phyloP scores from a whole-genome alignment of 495 filamentous ascomycete species.

The Pyrenula massariospora region DNA sequence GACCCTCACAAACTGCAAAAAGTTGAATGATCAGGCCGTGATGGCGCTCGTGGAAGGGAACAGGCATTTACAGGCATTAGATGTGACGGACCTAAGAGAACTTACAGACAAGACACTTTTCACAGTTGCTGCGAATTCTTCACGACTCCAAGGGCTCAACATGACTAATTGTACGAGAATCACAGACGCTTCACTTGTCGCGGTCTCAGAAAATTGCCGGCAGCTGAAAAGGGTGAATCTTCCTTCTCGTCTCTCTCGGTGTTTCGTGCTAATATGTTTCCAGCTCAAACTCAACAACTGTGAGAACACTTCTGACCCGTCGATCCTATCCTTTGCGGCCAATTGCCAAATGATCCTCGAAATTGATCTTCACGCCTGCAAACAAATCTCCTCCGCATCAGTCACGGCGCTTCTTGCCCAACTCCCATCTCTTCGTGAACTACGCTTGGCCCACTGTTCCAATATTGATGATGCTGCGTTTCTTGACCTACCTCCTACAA shows the following conservation, averaged over 20 bases:
- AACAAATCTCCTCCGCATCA: constrained; percentile 63
- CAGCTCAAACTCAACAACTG: constrained; percentile 94
- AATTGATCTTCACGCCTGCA: constrained; percentile 87
- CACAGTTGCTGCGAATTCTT: constrained; percentile 70
- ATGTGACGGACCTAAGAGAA: constrained; percentile 68
- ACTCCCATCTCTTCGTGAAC: constrained; percentile 72
- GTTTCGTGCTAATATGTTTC: constrained; percentile 9
- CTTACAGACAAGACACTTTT: constrained; percentile 77
- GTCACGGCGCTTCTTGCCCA: constrained; percentile 66
- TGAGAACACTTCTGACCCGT: constrained; percentile 59
- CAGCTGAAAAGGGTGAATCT: constrained; percentile 71
- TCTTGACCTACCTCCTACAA: constrained; percentile 57
- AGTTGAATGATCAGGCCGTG: constrained; percentile 73
- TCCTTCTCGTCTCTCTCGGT: constrained; percentile 6
- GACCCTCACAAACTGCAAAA: constrained; percentile 82
- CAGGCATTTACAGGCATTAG: constrained; percentile 72
- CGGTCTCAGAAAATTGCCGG: constrained; percentile 72
- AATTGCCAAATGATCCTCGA: constrained; percentile 88
- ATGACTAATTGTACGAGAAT: constrained; percentile 76
- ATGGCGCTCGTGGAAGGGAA: constrained; percentile 71
- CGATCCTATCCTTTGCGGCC: constrained; percentile 73
- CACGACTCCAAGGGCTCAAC: constrained; percentile 83
- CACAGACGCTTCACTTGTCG: constrained; percentile 72
- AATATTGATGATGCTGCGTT: constrained; percentile 80
- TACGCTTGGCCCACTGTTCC: constrained; percentile 74